Conservation (phyloP, 1,139 yeast genomes). For the Kurtzmaniella natalensis region DNA sequence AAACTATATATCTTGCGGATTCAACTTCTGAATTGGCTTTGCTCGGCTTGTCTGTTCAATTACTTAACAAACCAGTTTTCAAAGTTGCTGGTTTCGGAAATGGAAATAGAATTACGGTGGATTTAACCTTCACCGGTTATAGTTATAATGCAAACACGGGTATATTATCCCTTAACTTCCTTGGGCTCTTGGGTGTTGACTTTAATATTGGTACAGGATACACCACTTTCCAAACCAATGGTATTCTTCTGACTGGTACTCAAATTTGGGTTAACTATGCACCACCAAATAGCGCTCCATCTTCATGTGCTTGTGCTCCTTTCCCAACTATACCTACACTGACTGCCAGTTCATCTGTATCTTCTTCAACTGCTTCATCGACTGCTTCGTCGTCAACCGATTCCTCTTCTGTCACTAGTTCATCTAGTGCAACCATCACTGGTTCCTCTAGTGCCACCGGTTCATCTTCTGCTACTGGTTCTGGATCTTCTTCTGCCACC, state of each 20-base stretch:
- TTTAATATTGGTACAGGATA: constrained; percentile 24
- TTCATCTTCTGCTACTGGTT: too few species aligned
- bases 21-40: constrained; percentile 17
- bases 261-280: too few species aligned
- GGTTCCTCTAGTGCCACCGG: too few species aligned
- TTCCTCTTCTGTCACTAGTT: constrained; percentile 7
- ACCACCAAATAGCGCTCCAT: too few species aligned
- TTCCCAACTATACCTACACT: too few species aligned
- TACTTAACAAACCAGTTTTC: constrained; percentile 17
- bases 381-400: constrained; percentile 5
- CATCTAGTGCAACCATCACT: too few species aligned
- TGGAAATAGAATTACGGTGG: constrained; percentile 24
- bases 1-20: constrained; percentile 20
- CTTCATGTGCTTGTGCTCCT: too few species aligned
- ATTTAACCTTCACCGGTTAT: constrained; percentile 13
- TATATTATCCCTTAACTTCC: constrained; percentile 15
- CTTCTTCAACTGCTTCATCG: constrained; percentile 12
- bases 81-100: constrained; percentile 30
- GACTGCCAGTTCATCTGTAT: too few species aligned
- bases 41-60: constrained; percentile 14
- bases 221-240: constrained; percentile 4
- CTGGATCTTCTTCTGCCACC: too few species aligned
- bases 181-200: constrained; percentile 10
- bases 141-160: constrained; percentile 17
- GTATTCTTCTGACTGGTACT: too few species aligned